These are phyloP conservation scores for Starmerella potacharoeniae DNA, from an alignment of 805 yeast genomes.

Conservation along the genomic window DNA sequence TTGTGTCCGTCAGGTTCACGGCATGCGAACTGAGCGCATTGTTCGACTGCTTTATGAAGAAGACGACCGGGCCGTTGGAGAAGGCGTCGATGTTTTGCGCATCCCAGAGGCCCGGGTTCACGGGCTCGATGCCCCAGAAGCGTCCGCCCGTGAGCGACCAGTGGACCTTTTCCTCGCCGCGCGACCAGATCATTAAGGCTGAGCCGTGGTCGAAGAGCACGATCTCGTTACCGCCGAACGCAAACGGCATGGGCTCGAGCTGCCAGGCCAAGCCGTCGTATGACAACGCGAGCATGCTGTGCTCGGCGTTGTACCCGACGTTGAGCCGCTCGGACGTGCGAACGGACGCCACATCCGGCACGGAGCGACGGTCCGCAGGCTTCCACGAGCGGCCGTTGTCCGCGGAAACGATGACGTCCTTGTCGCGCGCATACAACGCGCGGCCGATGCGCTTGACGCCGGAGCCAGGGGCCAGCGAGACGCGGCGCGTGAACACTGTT, in stretches of 20 bases:
- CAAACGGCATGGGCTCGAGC: neutral
- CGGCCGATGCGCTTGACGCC: neutral
- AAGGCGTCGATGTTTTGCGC: neutral
- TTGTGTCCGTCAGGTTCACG: neutral
- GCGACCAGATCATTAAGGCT: neutral
- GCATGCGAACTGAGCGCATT: neutral
- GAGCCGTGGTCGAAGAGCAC: constrained; percentile 1
- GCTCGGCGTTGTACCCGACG: neutral
- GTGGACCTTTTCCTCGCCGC: neutral
- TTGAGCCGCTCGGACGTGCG: neutral
- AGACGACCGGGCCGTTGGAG: neutral
- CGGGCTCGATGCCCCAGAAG: neutral
- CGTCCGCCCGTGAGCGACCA: neutral
- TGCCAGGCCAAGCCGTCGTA: constrained; percentile 1
- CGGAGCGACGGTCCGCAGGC: neutral
- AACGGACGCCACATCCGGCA: neutral
- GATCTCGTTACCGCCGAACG: neutral
- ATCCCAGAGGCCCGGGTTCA: neutral
- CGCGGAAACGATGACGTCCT: neutral
- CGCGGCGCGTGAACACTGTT: neutral
- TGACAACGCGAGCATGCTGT: neutral
- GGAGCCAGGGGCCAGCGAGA: neutral
- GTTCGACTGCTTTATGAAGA: neutral
- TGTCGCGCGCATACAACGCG: neutral
- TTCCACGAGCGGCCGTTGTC: constrained; percentile 4